Conservation (phyloP, 2,329 filamentous ascomycete species). For the Fusarium sp. region DNA sequence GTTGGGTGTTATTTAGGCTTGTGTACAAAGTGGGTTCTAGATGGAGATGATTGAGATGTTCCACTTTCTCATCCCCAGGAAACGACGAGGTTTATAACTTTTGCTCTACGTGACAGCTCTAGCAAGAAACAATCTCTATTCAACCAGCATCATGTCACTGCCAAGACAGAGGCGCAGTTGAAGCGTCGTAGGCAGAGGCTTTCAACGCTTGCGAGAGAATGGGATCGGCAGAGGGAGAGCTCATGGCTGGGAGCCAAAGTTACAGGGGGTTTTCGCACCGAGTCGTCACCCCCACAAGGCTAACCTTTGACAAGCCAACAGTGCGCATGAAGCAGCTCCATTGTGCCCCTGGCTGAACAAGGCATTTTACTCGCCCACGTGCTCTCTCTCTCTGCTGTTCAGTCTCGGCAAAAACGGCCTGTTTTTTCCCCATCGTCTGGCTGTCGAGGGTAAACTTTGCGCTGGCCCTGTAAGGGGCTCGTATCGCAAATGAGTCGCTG, state of each 20-base stretch:
- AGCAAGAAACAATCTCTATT: neutral
- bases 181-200: neutral
- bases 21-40: neutral
- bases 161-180: conserved; percentile 10
- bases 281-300: neutral
- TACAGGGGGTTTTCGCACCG: neutral
- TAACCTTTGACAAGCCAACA: neutral
- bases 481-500: neutral
- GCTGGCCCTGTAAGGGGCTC: neutral
- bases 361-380: neutral
- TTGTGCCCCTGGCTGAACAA: neutral
- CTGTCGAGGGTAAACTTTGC: neutral
- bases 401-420: neutral
- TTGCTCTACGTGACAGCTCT: neutral
- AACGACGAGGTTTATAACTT: conserved; percentile 3
- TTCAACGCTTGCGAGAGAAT: neutral
- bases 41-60: neutral
- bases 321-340: neutral
- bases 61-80: neutral
- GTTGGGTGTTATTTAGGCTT: neutral
- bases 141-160: conserved; percentile 17
- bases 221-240: neutral
- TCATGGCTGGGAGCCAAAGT: neutral
- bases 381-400: neutral
- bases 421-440: neutral